Percentiles rank a stretch among this genome's conserved stretches.
phyloP scores from a whole-genome alignment of 2,329 filamentous ascomycete species.

The Coniochaeta sp. region DNA sequence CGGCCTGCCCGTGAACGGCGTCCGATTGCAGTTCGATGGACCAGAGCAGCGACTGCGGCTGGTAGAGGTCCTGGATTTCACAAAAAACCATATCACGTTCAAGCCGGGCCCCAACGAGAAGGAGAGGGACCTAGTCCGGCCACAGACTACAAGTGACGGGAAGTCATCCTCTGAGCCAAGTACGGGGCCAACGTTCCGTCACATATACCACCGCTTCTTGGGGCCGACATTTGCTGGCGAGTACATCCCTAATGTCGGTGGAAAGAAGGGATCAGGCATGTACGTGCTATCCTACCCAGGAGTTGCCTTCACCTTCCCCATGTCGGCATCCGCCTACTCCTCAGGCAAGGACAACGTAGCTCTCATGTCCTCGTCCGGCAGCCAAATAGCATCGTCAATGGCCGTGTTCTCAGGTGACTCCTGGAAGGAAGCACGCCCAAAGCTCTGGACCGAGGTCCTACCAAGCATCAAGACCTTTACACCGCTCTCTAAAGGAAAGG shows the following conservation, averaged over 20 bases:
- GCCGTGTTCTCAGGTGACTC: conserved; percentile 85
- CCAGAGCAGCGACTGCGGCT: conserved; percentile 84
- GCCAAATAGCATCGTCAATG: conserved; percentile 74
- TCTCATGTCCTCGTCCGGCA: conserved; percentile 70
- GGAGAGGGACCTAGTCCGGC: conserved; percentile 68
- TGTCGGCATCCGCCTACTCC: conserved; percentile 68
- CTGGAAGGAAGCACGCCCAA: conserved; percentile 75
- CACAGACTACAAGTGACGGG: conserved; percentile 24
- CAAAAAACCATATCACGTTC: conserved; percentile 75
- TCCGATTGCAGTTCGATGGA: conserved; percentile 88
- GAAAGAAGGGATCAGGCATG: conserved; percentile 52
- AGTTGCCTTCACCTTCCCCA: conserved; percentile 83
- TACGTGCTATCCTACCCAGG: conserved; percentile 94
- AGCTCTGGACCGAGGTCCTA: conserved; percentile 67
- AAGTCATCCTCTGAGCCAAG: conserved; percentile 13
- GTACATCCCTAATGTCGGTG: conserved; percentile 61
- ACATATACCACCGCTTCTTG: conserved; percentile 89
- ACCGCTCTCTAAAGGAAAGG: conserved; percentile 62
- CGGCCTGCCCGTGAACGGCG: conserved; percentile 72
- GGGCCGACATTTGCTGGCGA: conserved; percentile 92
- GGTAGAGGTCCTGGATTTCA: conserved; percentile 87
- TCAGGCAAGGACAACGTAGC: conserved; percentile 75
- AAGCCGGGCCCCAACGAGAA: conserved; percentile 48
- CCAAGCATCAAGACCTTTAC: conserved; percentile 67
- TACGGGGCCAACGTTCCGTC: conserved; percentile 69